phyloP scores from a whole-genome alignment of 2,329 filamentous ascomycete species.

The Aureobasidium namibiae region DNA sequence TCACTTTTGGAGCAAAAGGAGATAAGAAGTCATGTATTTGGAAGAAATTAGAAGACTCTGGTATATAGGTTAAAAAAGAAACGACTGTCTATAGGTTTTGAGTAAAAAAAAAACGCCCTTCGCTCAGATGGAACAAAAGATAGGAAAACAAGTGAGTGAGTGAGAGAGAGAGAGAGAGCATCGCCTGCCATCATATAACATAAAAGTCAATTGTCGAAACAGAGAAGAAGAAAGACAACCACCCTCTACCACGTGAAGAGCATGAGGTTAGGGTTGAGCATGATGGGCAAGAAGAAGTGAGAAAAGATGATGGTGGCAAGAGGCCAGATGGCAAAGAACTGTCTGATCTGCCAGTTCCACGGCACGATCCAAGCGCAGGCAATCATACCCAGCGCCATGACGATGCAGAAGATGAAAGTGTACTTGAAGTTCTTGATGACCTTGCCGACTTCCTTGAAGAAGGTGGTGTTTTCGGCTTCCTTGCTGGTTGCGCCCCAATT shows the following conservation, averaged over 20 bases:
- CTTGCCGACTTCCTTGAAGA: slow-evolving; percentile 48
- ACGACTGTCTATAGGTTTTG: neutral
- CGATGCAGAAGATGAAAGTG: slow-evolving; percentile 45
- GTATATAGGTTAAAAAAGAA: neutral
- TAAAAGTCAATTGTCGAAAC: neutral
- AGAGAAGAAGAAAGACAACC: neutral
- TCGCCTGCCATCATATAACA: neutral
- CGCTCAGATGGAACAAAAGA: neutral
- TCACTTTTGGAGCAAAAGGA: no score
- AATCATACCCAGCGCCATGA: slow-evolving; percentile 40
- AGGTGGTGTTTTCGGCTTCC: slow-evolving; percentile 49
- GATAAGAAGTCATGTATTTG: no score
- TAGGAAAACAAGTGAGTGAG: neutral
- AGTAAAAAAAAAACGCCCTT: neutral
- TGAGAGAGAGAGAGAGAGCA: neutral
- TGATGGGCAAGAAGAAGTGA: slow-evolving; percentile 52
- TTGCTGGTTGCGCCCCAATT: slow-evolving; percentile 51
- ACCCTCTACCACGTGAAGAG: slow-evolving; percentile 42
- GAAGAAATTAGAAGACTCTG: no score
- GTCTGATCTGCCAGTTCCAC: slow-evolving; percentile 47
- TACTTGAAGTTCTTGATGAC: slow-evolving; percentile 50
- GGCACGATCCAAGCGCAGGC: slow-evolving; percentile 39
- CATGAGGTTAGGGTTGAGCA: slow-evolving; percentile 57
- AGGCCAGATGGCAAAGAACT: slow-evolving; percentile 54
- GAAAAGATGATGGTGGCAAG: slow-evolving; percentile 43